phyloP scores from a whole-genome alignment of 1,284 basidiomycete species.

The Ustilago hordei region DNA sequence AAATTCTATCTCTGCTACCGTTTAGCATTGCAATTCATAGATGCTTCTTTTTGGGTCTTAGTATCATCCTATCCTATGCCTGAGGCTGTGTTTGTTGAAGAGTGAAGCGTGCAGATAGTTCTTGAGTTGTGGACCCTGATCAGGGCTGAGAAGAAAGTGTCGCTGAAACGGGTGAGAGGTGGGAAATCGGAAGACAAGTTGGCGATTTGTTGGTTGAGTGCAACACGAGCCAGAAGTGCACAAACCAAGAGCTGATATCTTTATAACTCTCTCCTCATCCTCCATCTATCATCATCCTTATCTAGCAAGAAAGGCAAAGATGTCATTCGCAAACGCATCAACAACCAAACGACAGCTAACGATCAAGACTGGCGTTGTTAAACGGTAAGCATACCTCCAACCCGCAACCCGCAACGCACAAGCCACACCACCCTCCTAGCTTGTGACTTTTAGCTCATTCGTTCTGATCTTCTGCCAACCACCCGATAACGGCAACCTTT shows the following conservation, averaged over 20 bases:
- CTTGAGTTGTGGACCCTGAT: background rate
- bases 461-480: background rate
- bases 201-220: background rate
- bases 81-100: no score
- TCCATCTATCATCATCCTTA: background rate
- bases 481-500: background rate
- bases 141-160: background rate
- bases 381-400: slow-evolving; percentile 33
- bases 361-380: slow-evolving; percentile 62
- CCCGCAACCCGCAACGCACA: no score
- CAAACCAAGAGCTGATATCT: background rate
- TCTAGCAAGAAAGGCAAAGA: background rate
- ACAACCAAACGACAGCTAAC: slow-evolving; percentile 52
- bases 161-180: background rate
- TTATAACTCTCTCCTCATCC: background rate
- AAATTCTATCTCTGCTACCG: background rate
- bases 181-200: background rate
- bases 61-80: no score
- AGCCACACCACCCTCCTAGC: background rate
- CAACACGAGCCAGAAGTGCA: background rate
- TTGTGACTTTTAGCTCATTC: background rate
- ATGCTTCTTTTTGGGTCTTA: background rate
- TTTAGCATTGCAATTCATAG: slow-evolving; percentile 5
- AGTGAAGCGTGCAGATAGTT: no score
- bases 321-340: slow-evolving; percentile 30